These are phyloP conservation scores for Candida schatavii DNA, from an alignment of 805 yeast species.

Conservation along the genomic window DNA sequence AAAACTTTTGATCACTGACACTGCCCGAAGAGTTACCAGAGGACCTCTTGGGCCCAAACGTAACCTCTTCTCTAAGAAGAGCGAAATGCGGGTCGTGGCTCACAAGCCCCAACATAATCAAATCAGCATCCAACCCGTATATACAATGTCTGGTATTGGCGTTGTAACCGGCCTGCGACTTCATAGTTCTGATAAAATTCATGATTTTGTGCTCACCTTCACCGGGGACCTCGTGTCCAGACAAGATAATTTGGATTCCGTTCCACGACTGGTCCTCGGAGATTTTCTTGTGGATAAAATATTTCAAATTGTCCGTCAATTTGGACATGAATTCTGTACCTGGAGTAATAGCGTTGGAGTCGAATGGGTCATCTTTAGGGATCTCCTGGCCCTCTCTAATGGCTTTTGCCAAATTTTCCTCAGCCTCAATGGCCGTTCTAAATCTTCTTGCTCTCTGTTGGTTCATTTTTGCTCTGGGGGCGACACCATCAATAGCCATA, in stretches of 20 bases:
- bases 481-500: slow-evolving; percentile 99
- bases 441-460: slow-evolving; percentile 96
- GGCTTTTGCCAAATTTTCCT: slow-evolving; percentile 72
- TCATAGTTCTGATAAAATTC: slow-evolving; percentile 81
- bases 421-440: slow-evolving; percentile 91
- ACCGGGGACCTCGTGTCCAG: slow-evolving; percentile 97
- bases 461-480: slow-evolving; percentile 98
- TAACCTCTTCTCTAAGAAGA: slow-evolving; percentile 90
- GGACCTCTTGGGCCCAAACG: slow-evolving; percentile 64
- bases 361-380: slow-evolving; percentile 84
- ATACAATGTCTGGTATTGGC: slow-evolving; percentile 89
- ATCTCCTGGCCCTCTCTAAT: slow-evolving; percentile 66
- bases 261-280: slow-evolving; percentile 88
- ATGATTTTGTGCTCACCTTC: slow-evolving; percentile 98
- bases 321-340: slow-evolving; percentile 97
- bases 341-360: slow-evolving; percentile 90
- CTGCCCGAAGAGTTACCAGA: slow-evolving; percentile 35
- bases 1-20: slow-evolving; percentile 78
- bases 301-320: slow-evolving; percentile 75
- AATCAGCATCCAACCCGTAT: slow-evolving; percentile 94
- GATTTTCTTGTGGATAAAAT: slow-evolving; percentile 84
- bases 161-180: slow-evolving; percentile 69
- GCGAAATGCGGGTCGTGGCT: slow-evolving; percentile 97
- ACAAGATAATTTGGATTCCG: slow-evolving; percentile 66
- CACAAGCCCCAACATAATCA: slow-evolving; percentile 87